phyloP scores from a whole-genome alignment of 2,329 filamentous ascomycete species.

The Fonsecaea pedrosoi region DNA sequence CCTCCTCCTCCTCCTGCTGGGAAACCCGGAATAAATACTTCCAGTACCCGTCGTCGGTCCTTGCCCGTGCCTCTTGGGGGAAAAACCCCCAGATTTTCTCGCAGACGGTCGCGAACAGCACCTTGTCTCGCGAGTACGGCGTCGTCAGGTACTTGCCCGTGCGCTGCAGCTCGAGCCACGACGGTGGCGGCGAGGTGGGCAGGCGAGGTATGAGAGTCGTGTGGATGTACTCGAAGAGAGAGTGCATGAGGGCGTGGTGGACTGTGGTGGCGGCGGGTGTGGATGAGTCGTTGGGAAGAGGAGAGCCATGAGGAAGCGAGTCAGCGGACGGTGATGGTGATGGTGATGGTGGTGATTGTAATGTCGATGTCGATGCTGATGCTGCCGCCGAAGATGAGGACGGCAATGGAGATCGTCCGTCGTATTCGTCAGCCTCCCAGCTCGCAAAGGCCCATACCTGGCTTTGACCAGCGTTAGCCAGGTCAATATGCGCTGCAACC shows the following conservation, averaged over 20 bases:
- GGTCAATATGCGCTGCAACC: conserved; percentile 51
- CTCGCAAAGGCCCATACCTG: conserved; percentile 52
- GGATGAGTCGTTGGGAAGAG: too few relatives aligned
- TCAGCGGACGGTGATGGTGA: not conserved
- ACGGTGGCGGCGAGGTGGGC: conserved; percentile 23
- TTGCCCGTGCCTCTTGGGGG: conserved; percentile 33
- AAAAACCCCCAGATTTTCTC: conserved; percentile 45
- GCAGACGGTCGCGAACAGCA: conserved; percentile 49
- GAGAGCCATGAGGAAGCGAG: conserved; percentile 1
- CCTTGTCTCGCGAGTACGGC: conserved; percentile 37
- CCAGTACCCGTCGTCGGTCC: conserved; percentile 44
- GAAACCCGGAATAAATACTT: conserved; percentile 48
- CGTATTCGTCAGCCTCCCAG: conserved; percentile 42
- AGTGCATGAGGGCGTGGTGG: conserved; percentile 25
- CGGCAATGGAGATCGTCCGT: conserved; percentile 4
- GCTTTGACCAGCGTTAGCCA: conserved; percentile 49
- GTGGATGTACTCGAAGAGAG: conserved; percentile 33
- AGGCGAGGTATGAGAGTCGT: conserved; percentile 26
- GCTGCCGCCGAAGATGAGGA: not conserved
- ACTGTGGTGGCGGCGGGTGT: not conserved
- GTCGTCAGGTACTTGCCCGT: conserved; percentile 37
- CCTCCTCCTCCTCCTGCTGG: not conserved
- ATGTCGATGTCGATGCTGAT: not conserved
- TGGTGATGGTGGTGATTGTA: not conserved
- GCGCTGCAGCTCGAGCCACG: conserved; percentile 33